Conservation (phyloP, 2,329 filamentous ascomycete species). For the Calonectria montana region DNA sequence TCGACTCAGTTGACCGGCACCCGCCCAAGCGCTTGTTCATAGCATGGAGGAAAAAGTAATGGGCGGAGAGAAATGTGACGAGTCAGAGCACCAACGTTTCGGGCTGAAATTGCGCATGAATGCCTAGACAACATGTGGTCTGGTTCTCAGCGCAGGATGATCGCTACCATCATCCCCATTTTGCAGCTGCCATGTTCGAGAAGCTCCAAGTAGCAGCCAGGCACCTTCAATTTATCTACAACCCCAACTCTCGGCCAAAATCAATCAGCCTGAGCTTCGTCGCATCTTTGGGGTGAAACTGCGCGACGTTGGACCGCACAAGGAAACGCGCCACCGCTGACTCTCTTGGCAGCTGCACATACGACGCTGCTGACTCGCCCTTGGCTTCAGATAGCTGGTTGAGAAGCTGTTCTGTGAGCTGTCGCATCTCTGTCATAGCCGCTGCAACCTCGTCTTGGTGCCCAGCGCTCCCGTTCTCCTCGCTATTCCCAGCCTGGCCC, state of each 20-base stretch:
- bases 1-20: background rate
- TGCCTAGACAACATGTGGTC: background rate
- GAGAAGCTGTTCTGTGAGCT: slow-evolving; percentile 69
- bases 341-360: slow-evolving; percentile 69
- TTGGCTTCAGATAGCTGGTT: slow-evolving; percentile 67
- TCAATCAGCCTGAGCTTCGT: slow-evolving; percentile 69
- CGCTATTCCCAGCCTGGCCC: slow-evolving; percentile 50
- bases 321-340: slow-evolving; percentile 73
- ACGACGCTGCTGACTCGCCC: slow-evolving; percentile 66
- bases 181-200: background rate
- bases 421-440: slow-evolving; percentile 67
- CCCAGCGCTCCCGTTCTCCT: slow-evolving; percentile 27
- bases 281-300: slow-evolving; percentile 74
- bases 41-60: background rate
- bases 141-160: background rate
- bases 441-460: slow-evolving; percentile 61
- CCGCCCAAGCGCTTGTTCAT: background rate
- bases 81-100: background rate
- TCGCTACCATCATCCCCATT: background rate
- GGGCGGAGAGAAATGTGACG: background rate
- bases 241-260: slow-evolving; percentile 72
- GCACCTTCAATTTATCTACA: slow-evolving; percentile 46
- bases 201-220: background rate
- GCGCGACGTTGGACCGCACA: slow-evolving; percentile 73
- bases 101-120: background rate